A percentile compares a stretch with the other conserved stretches of the same genome.
phyloP scores from a whole-genome alignment of 768 basidiomycete species.

The Tylopilus cervinicoccineus region DNA sequence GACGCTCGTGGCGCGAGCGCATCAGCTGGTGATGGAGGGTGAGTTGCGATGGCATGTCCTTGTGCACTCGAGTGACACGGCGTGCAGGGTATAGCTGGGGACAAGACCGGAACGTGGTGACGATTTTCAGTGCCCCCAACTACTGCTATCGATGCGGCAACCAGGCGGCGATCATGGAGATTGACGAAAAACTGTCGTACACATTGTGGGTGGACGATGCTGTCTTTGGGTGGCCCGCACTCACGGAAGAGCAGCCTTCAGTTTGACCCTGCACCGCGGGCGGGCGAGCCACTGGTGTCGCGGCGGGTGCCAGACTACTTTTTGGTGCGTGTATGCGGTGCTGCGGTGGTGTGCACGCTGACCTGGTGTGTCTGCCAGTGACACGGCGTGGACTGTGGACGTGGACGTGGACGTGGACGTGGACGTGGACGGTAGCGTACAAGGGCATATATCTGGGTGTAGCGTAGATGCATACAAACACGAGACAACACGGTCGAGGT shows the following conservation, averaged over 20 bases:
- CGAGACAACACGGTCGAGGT: constrained; percentile 21
- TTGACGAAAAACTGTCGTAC: constrained; percentile 96
- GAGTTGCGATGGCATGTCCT: constrained; percentile 24
- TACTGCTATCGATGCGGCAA: constrained; percentile 99
- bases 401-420: no score
- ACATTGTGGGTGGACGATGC: constrained; percentile 63
- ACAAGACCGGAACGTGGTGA: constrained; percentile 98
- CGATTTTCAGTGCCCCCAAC: constrained; percentile 99
- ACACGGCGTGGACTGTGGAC: not conserved
- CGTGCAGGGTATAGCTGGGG: constrained; percentile 88
- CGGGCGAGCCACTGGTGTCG: constrained; percentile 97
- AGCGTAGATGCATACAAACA: constrained; percentile 23
- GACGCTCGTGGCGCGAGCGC: constrained; percentile 90
- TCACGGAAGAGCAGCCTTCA: constrained; percentile 74
- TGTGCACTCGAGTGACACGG: constrained; percentile 5
- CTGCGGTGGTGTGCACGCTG: constrained; percentile 7
- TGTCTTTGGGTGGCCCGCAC: constrained; percentile 1
- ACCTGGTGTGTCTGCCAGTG: constrained; percentile 17
- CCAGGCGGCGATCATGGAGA: constrained; percentile 99
- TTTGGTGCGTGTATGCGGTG: constrained; percentile 63
- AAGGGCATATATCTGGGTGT: constrained; percentile 28
- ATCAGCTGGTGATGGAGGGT: constrained; percentile 98
- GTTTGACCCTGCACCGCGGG: constrained; percentile 98
- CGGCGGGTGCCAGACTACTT: constrained; percentile 93
- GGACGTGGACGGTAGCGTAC: constrained; percentile 20